These are phyloP conservation scores for Teratosphaeriaceae sp. DNA, from an alignment of 2,329 filamentous ascomycete species.

Conservation along the genomic window DNA sequence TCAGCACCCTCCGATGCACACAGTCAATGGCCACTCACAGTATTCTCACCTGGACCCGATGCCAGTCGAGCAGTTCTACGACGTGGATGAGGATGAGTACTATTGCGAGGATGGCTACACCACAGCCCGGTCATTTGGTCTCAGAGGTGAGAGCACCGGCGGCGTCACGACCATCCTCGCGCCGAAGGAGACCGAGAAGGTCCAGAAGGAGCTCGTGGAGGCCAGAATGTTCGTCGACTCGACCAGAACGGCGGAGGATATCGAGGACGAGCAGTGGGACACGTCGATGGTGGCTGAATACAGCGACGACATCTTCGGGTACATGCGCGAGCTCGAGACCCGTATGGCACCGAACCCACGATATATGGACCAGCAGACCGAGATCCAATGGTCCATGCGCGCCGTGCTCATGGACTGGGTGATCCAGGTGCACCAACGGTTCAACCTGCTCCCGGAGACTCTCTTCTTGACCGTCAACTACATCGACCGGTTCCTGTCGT, in stretches of 20 bases:
- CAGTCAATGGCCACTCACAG: conserved; percentile 1
- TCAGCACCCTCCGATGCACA: conserved; percentile 1
- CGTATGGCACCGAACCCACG: conserved; percentile 78
- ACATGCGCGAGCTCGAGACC: conserved; percentile 85
- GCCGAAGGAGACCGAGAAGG: conserved; percentile 60
- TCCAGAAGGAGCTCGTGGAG: conserved; percentile 64
- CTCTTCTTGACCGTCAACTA: conserved; percentile 94
- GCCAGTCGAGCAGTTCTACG: conserved; percentile 14
- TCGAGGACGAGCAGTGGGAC: conserved; percentile 86
- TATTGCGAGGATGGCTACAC: conserved; percentile 64
- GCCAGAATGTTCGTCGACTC: conserved; percentile 61
- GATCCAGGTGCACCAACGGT: conserved; percentile 89
- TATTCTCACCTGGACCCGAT: conserved; percentile 7
- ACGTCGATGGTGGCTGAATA: conserved; percentile 98
- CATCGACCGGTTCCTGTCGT: conserved; percentile 90
- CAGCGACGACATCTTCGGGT: conserved; percentile 87
- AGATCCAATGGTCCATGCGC: conserved; percentile 99
- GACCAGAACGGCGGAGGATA: conserved; percentile 62
- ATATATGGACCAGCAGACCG: conserved; percentile 97
- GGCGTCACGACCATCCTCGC: conserved; percentile 60
- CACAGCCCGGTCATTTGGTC: conserved; percentile 71
- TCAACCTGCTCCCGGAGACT: conserved; percentile 86
- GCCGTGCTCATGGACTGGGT: conserved; percentile 97
- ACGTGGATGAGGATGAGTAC: conserved; percentile 63
- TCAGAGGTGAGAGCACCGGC: conserved; percentile 60